Base-by-base conservation (phyloP, 805 yeast genomes). In the Wickerhamomyces ciferrii region DNA sequence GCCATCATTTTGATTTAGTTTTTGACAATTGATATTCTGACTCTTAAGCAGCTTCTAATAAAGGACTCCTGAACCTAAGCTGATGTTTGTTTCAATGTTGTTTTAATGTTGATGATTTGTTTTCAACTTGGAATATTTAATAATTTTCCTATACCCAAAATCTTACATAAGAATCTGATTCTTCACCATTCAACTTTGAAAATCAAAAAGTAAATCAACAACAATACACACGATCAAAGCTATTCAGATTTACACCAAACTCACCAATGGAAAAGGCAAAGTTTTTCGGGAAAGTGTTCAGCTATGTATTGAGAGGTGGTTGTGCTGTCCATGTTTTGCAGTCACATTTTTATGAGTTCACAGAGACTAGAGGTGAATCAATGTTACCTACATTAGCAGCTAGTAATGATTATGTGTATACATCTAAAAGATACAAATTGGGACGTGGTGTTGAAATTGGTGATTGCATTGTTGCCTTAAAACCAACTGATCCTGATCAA, bases 311-410 rank as follows among this genome's bases (percentile, higher is more conserved):
- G 10, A 63, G 87, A 27, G 79, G 83, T 4, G 82, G 85, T 4
- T 84, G 89, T 50, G 69, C 75, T 1, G 59, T 76, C 14, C 97
- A 91, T 63, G 68, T 90, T 11, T 60, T 83, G 9, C 86, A 79
- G 52, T 79, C 79, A 36, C 76, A 82, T 58, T 65, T 84, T 17
- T 84, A 80, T 59, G 96, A 87, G 59, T 79, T 84, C 61, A 77
- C 90, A 8, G 89, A 82, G 56, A 88, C 98, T 0, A 71, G 82
- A 52, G 99, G 99, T 2, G 97, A 90, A 60, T 87, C 96, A 24
- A 94, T 94, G 99, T 73, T 94, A 36, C 97, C 98, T 0, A 90
- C 98, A 0, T 66, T 94, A 20, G 81, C 83, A 44, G 78, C 83
- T 10, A 67, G 75, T 20, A 78, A 84, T 43, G 97, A 92, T 62